A percentile compares a stretch with the other conserved stretches of the same genome.
phyloP scores from a whole-genome alignment of 2,329 filamentous ascomycete species.

The Fusarium annulatum region DNA sequence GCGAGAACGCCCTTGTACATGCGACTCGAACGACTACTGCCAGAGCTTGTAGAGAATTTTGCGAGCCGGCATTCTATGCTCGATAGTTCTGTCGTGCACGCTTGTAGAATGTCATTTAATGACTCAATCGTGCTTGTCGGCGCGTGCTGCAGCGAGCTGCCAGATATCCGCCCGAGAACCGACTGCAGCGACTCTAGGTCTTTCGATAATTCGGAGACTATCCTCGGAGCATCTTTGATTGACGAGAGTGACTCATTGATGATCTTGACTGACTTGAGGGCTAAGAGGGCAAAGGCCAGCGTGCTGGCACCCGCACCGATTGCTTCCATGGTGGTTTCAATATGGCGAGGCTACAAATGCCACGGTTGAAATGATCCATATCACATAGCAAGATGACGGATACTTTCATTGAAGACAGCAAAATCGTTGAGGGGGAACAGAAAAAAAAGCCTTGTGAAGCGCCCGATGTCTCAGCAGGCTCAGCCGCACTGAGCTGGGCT shows the following conservation, averaged over 20 bases:
- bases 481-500: slow-evolving; percentile 4
- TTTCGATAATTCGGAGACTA: not conserved
- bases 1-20: not conserved
- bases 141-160: not conserved
- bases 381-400: not conserved
- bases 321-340: slow-evolving; percentile 2
- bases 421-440: no score
- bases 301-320: slow-evolving; percentile 20
- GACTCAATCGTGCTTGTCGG: slow-evolving; percentile 2
- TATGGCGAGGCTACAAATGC: no score
- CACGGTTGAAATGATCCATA: not conserved
- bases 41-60: not conserved
- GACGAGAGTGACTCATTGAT: slow-evolving; percentile 11
- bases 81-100: not conserved
- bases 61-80: not conserved
- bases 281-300: slow-evolving; percentile 12
- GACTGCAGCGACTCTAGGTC: slow-evolving; percentile 10
- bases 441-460: not conserved
- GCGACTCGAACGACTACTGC: not conserved
- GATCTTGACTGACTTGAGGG: slow-evolving; percentile 16
- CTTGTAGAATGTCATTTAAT: not conserved
- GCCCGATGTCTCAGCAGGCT: not conserved
- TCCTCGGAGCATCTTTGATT: slow-evolving; percentile 10
- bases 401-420: accelerated
- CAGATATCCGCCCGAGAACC: not conserved